phyloP scores from a whole-genome alignment of 768 basidiomycete genomes.

The Suillus decipiens region DNA sequence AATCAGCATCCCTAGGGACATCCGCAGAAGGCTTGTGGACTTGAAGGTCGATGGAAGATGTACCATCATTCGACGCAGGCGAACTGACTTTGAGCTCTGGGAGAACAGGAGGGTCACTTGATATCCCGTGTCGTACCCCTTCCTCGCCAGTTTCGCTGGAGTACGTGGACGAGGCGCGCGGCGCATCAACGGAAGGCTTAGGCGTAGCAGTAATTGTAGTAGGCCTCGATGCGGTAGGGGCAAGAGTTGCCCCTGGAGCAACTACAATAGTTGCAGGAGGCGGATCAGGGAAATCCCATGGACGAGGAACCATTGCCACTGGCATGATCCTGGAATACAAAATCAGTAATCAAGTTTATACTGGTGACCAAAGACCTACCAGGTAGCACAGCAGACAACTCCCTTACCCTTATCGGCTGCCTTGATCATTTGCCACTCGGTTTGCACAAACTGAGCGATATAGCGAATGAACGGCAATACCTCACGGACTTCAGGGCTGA shows the following conservation, averaged over 20 bases:
- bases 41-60: constrained; percentile 10
- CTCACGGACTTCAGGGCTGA: constrained; percentile 77
- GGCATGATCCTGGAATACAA: constrained; percentile 64
- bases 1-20: constrained; percentile 6
- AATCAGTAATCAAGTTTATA: not conserved
- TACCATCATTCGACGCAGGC: constrained; percentile 34
- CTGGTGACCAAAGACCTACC: constrained; percentile 44
- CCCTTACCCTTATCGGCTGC: constrained; percentile 68
- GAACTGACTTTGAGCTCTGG: constrained; percentile 38
- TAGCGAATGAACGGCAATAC: constrained; percentile 85
- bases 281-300: constrained; percentile 73
- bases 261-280: constrained; percentile 28
- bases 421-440: constrained; percentile 69
- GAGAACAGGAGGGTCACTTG: constrained; percentile 33
- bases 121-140: constrained; percentile 24
- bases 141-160: constrained; percentile 33
- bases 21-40: constrained; percentile 7
- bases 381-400: constrained; percentile 89
- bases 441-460: constrained; percentile 76
- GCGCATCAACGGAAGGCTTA: constrained; percentile 30
- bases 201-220: constrained; percentile 30
- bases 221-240: constrained; percentile 24
- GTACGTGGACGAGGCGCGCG: constrained; percentile 32
- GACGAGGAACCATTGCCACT: constrained; percentile 71
- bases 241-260: constrained; percentile 9